Percentiles rank a stretch among this genome's conserved stretches.
These are phyloP conservation scores for Ceratobasidium theobromae DNA, from an alignment of 1,284 basidiomycete genomes.

Conservation along the genomic window DNA sequence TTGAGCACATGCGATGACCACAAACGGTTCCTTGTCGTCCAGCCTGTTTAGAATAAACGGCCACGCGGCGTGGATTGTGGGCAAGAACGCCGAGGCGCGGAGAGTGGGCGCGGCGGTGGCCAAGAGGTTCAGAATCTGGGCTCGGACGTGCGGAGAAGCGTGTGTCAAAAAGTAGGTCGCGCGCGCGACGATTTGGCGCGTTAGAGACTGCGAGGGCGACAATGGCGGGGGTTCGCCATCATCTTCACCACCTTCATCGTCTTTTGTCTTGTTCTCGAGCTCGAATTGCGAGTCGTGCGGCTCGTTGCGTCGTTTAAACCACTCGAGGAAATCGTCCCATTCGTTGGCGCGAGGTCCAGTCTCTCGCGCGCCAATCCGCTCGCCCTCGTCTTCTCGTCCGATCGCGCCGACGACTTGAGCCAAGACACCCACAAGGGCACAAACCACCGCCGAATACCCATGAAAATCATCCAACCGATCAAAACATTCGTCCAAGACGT, in stretches of 20 bases:
- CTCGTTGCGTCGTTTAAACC: constrained; percentile 58
- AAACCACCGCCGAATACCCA: constrained; percentile 82
- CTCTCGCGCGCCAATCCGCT: constrained; percentile 35
- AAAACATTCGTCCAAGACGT: constrained; percentile 93
- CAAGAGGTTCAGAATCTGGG: constrained; percentile 75
- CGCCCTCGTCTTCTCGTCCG: constrained; percentile 52
- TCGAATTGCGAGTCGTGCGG: constrained; percentile 42
- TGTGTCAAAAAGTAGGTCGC: constrained; percentile 91
- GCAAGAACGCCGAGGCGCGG: constrained; percentile 72
- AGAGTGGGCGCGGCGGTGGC: constrained; percentile 72
- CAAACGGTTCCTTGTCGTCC: constrained; percentile 65
- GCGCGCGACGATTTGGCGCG: constrained; percentile 80
- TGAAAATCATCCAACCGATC: constrained; percentile 92
- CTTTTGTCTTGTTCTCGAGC: constrained; percentile 39
- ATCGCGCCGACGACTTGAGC: constrained; percentile 73
- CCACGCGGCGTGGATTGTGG: constrained; percentile 84
- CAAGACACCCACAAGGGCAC: constrained; percentile 85
- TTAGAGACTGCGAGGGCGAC: constrained; percentile 70
- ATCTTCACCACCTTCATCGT: constrained; percentile 36
- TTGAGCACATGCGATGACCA: constrained; percentile 69
- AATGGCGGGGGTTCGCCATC: constrained; percentile 48
- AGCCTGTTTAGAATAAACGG: constrained; percentile 84
- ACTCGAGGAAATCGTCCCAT: constrained; percentile 56
- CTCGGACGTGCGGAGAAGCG: constrained; percentile 75
- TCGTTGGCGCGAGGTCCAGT: constrained; percentile 42